These are phyloP conservation scores for Chlorella vulgaris DNA, from an alignment of 139 green algal genomes.

Conservation along the genomic window DNA sequence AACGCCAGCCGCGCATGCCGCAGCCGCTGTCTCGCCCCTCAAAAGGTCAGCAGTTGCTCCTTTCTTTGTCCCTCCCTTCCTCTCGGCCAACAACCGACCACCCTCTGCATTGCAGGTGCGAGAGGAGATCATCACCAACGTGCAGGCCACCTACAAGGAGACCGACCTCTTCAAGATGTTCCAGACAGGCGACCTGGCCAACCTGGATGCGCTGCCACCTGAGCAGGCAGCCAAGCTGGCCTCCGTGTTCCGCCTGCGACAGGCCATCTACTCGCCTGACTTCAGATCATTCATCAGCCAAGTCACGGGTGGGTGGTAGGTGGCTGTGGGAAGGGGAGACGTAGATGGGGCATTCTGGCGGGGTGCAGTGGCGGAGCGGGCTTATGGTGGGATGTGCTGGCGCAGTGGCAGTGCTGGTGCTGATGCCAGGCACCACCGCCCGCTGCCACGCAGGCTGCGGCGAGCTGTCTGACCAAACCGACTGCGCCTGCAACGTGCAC, in stretches of 20 bases:
- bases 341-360: neutral
- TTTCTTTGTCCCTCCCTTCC: too few relatives aligned
- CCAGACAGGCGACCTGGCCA: constrained; percentile 87
- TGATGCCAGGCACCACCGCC: neutral
- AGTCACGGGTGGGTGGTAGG: neutral
- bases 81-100: too few relatives aligned
- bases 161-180: constrained; percentile 94
- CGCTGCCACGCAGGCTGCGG: constrained; percentile 51
- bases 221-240: constrained; percentile 65
- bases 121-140: constrained; percentile 83
- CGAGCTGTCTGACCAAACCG: constrained; percentile 74
- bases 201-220: constrained; percentile 71
- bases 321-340: neutral
- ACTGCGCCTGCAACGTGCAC: constrained; percentile 92
- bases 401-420: neutral
- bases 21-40: too few relatives aligned
- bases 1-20: too few relatives aligned
- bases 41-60: too few relatives aligned
- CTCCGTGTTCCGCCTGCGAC: constrained; percentile 69
- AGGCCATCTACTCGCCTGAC: constrained; percentile 72
- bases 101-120: constrained; percentile 46
- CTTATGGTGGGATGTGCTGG: neutral
- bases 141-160: constrained; percentile 90
- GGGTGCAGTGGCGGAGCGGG: too few relatives aligned
- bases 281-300: constrained; percentile 19